Evolutionary conservation across 805 yeast species (phyloP).

Genomic region (Cyberlindnera mycetangii): DNA sequence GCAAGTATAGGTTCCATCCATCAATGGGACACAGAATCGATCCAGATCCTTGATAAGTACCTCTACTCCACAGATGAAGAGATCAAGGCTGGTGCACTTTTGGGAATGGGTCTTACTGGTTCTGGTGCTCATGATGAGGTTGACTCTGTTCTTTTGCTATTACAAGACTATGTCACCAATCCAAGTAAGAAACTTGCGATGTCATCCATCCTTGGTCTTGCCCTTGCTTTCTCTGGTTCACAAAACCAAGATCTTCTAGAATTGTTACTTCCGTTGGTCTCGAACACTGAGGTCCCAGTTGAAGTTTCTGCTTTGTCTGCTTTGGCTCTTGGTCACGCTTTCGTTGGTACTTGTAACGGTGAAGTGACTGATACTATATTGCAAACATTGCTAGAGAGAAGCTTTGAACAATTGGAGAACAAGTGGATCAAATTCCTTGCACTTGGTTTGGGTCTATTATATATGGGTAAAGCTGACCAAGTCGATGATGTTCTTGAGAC

Average conservation of each 20-base stretch:
- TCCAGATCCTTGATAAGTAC: slow-evolving; percentile 86
- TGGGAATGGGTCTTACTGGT: slow-evolving; percentile 92
- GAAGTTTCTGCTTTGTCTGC: slow-evolving; percentile 87
- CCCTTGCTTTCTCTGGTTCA: slow-evolving; percentile 93
- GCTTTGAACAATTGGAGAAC: slow-evolving; percentile 68
- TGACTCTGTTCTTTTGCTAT: slow-evolving; percentile 83
- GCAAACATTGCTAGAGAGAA: slow-evolving; percentile 86
- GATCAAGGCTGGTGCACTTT: slow-evolving; percentile 92
- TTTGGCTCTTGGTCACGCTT: slow-evolving; percentile 87
- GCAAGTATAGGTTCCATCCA: slow-evolving; percentile 88
- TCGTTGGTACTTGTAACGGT: slow-evolving; percentile 94
- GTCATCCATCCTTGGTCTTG: slow-evolving; percentile 86
- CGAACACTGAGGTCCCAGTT: slow-evolving; percentile 69
- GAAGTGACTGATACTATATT: slow-evolving; percentile 90
- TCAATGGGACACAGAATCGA: slow-evolving; percentile 92
- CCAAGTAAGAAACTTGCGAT: slow-evolving; percentile 62
- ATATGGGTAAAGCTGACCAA: slow-evolving; percentile 91
- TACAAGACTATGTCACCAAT: slow-evolving; percentile 78
- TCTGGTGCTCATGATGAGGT: slow-evolving; percentile 94
- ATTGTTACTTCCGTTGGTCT: slow-evolving; percentile 74
- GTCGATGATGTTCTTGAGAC: slow-evolving; percentile 93
- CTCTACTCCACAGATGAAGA: slow-evolving; percentile 82
- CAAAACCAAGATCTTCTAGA: slow-evolving; percentile 80
- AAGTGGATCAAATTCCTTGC: slow-evolving; percentile 91
- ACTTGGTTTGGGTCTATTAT: slow-evolving; percentile 85